A percentile compares a stretch with the other conserved stretches of the same genome.
phyloP scores from a whole-genome alignment of 495 filamentous ascomycete genomes.

The Recurvomyces mirabilis region DNA sequence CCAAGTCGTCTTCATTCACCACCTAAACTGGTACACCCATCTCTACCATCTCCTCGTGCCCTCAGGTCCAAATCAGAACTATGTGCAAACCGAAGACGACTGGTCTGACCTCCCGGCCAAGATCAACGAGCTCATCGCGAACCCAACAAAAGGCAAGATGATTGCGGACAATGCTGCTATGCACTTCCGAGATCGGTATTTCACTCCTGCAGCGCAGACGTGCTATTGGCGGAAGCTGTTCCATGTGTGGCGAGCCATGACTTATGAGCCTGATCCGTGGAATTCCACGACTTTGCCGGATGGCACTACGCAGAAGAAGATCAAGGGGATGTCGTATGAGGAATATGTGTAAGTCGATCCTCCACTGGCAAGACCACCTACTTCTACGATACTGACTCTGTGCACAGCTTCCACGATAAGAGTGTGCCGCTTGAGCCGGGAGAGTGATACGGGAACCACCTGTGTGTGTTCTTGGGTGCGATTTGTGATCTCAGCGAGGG shows the following conservation, averaged over 20 bases:
- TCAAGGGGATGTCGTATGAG: conserved; percentile 10
- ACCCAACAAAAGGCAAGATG: conserved; percentile 38
- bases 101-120: conserved; percentile 43
- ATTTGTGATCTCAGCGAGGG: too few species aligned
- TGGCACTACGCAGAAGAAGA: not conserved
- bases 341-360: conserved; percentile 13
- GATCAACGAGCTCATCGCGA: conserved; percentile 40
- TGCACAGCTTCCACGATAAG: conserved; percentile 2
- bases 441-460: too few species aligned
- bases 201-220: conserved; percentile 49
- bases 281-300: not conserved
- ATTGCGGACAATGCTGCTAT: conserved; percentile 42
- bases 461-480: too few species aligned
- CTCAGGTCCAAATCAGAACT: conserved; percentile 48
- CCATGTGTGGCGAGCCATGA: conserved; percentile 29
- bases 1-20: conserved; percentile 43
- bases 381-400: too few species aligned
- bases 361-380: too few species aligned
- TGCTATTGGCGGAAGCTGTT: conserved; percentile 51
- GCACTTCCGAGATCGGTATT: conserved; percentile 46
- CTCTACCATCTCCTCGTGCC: conserved; percentile 33
- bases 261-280: conserved; percentile 6
- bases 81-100: conserved; percentile 45
- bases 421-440: conserved; percentile 4
- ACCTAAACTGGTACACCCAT: conserved; percentile 35